Conservation (phyloP, 768 basidiomycete genomes). For the Lyophyllum shimeji region DNA sequence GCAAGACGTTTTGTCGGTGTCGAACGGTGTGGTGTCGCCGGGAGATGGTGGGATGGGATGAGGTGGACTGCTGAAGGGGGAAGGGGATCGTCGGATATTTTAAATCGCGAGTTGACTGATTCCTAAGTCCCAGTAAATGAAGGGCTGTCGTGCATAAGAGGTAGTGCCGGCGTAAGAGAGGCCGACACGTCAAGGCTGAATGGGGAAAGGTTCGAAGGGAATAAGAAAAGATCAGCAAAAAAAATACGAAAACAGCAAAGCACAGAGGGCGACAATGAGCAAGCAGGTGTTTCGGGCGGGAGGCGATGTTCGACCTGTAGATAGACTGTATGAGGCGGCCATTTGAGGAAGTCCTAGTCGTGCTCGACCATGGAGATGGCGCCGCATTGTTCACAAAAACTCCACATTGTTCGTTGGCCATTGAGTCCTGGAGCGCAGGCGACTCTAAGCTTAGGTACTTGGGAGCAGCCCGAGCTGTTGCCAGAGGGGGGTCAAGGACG, state of each 20-base stretch:
- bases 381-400: slow-evolving; percentile 85
- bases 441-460: slow-evolving; percentile 81
- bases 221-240: slow-evolving; percentile 22
- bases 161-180: neutral
- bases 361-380: slow-evolving; percentile 86
- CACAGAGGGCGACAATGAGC: slow-evolving; percentile 9
- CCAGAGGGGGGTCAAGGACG: slow-evolving; percentile 3
- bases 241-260: slow-evolving; percentile 15
- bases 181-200: neutral
- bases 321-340: neutral
- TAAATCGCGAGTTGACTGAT: neutral
- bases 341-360: slow-evolving; percentile 40
- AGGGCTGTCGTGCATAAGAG: neutral
- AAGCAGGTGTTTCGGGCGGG: neutral
- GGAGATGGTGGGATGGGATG: slow-evolving; percentile 21
- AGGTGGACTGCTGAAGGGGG: slow-evolving; percentile 15
- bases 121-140: neutral
- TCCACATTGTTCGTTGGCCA: slow-evolving; percentile 83
- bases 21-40: slow-evolving; percentile 8
- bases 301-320: neutral
- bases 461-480: slow-evolving; percentile 49
- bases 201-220: slow-evolving; percentile 6
- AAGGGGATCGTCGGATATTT: slow-evolving; percentile 16
- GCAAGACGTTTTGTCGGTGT: slow-evolving; percentile 1
- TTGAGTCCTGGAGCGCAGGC: slow-evolving; percentile 70